Conservation (phyloP, 441 rosid species). For the Jatropha multifida region DNA sequence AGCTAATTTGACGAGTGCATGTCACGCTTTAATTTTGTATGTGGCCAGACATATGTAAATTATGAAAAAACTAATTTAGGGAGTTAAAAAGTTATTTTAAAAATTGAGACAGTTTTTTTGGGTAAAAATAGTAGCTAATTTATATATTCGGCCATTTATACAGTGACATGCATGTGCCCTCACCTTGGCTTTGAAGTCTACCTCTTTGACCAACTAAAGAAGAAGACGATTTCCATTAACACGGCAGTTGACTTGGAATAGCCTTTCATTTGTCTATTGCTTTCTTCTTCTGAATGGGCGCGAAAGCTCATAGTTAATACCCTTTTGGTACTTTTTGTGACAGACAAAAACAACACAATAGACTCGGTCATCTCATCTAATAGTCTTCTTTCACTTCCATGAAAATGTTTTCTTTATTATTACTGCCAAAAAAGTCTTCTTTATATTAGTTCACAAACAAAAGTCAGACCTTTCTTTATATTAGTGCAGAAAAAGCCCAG, state of each 20-base stretch:
- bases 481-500: too few relatives aligned
- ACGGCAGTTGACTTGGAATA: conserved; percentile 36
- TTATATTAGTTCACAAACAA: not conserved
- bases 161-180: too few relatives aligned
- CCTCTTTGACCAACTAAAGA: conserved; percentile 14
- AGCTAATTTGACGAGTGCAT: too few relatives aligned
- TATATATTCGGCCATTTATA: too few relatives aligned
- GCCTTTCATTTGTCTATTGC: not conserved
- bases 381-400: not conserved
- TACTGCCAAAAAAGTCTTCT: not conserved
- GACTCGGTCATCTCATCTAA: not conserved
- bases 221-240: not conserved
- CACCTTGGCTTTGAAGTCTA: not conserved
- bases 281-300: not conserved
- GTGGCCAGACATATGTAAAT: too few relatives aligned
- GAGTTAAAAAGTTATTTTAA: too few relatives aligned
- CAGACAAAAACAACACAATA: not conserved
- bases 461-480: not conserved
- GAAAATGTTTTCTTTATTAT: not conserved
- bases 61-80: too few relatives aligned
- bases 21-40: too few relatives aligned
- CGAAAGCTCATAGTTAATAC: not conserved
- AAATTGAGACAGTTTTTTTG: too few relatives aligned
- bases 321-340: too few relatives aligned
- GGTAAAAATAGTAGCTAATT: too few relatives aligned